phyloP scores from a whole-genome alignment of 2,329 filamentous ascomycete species.

The Ilyonectria destructans region DNA sequence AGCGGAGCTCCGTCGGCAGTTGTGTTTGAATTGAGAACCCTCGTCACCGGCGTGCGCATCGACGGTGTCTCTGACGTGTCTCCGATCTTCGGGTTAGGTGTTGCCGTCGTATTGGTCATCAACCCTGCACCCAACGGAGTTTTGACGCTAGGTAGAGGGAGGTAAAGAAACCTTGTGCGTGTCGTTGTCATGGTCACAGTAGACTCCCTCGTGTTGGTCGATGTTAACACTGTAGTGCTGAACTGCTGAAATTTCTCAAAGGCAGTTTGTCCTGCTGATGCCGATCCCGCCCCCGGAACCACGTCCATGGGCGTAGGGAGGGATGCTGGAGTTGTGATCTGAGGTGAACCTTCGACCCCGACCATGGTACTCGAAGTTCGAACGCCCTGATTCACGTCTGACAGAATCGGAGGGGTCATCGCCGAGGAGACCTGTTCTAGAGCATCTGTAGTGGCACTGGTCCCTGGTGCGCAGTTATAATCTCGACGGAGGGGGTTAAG shows the following conservation, averaged over 20 bases:
- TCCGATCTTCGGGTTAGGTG: constrained; percentile 6
- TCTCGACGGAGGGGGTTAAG: constrained; percentile 4
- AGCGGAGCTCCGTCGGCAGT: constrained; percentile 25
- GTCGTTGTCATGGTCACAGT: constrained; percentile 38
- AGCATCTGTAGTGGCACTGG: neutral
- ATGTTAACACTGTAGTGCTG: constrained; percentile 41
- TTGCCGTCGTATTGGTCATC: constrained; percentile 7
- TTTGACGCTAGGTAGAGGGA: constrained; percentile 4
- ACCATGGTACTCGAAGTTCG: neutral
- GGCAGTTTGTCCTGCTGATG: neutral
- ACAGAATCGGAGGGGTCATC: neutral
- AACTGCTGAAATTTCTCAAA: constrained; percentile 19
- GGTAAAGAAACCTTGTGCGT: constrained; percentile 35
- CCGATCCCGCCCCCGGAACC: neutral
- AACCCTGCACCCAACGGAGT: constrained; percentile 7
- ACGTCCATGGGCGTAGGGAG: neutral
- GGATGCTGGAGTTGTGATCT: neutral
- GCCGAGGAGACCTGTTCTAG: neutral
- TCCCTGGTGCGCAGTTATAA: constrained; percentile 15
- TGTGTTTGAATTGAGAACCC: constrained; percentile 15
- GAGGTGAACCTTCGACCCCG: neutral
- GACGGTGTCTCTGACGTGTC: constrained; percentile 23
- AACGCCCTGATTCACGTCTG: neutral
- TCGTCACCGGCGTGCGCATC: constrained; percentile 12
- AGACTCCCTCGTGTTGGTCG: constrained; percentile 41